Evolutionary conservation across 306 rosid genomes (phyloP), one percentile per base, ranked within the genome.

Genomic region (Sphenostylis stenocarpa): DNA sequence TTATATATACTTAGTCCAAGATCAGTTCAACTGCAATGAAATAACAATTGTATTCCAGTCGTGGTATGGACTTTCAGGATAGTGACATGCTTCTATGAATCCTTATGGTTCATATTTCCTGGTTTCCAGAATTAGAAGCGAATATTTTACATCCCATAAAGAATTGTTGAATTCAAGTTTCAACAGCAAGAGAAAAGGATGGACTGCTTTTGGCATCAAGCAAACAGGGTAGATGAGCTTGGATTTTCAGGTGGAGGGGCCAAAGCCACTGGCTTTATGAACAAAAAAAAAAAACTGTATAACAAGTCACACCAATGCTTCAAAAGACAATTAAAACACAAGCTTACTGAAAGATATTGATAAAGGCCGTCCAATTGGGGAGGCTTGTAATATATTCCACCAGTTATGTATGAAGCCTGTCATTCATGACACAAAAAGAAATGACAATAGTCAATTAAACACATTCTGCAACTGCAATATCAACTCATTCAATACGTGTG

Each of bases 301-400:
- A 26, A 7, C 36, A 61, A 45, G 48, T 14, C 76, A 83, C 33
- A 57, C 23, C 28, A 76, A 23, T 33, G 70, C 9, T 28, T 26
- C 48, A 72, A 47, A 77, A 72, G 72, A 43, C 43, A 57, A 76
- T 73, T 72, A 38, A 77, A 39, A 66, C 41, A 75, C 76, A 62
- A 75, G 69, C 97, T 68, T 89, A 95, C 97, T 65, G 92, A 88
- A 74, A 95, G 91, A 88, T 90, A 95, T 67, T 95, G 98, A 87
- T 90, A 93, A 75, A 95, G 84, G 61, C 97, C 97, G 14, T 92
- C 95, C 78, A 83, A 70, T 38, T 89, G 97, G 66, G 89, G 97
- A 75, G 99, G 97, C 86, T 82, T 91, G 86, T 90, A 84, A 89
- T 95, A 95, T 73, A 95, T 94, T 67, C 97, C 99, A 72, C 92